A percentile compares a stretch with the other conserved stretches of the same genome.
Evolutionary conservation across 1,284 basidiomycete genomes (phyloP).

Genomic region (Ustilago loliicola): DNA sequence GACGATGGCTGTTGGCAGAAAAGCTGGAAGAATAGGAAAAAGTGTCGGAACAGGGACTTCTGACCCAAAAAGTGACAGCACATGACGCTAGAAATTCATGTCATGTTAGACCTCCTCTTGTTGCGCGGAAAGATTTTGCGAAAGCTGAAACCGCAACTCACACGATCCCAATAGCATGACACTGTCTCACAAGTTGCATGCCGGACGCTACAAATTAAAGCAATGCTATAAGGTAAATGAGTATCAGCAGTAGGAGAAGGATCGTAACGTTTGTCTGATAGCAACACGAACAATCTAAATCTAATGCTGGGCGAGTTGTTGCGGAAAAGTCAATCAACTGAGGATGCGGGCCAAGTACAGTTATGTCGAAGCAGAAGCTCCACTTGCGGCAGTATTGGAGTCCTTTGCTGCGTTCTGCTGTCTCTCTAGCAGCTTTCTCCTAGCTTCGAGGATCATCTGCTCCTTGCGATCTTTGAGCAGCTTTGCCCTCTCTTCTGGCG

Average conservation of each 20-base stretch:
- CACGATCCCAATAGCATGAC: not conserved
- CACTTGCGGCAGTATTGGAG: not conserved
- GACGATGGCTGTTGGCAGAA: too few relatives aligned
- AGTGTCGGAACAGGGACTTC: slow-evolving; percentile 4
- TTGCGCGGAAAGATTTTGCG: not conserved
- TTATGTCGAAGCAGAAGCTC: not conserved
- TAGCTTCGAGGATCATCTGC: slow-evolving; percentile 53
- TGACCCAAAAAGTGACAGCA: not conserved
- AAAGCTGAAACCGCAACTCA: not conserved
- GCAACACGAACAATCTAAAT: not conserved
- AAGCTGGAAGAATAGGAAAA: not conserved
- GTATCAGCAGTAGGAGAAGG: not conserved
- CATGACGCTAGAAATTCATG: not conserved
- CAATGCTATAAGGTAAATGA: not conserved
- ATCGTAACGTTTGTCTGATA: not conserved
- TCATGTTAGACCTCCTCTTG: not conserved
- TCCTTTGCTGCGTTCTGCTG: slow-evolving; percentile 22
- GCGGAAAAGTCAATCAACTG: not conserved
- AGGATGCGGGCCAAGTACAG: not conserved
- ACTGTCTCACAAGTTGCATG: not conserved
- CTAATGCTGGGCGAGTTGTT: not conserved
- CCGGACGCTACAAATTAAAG: not conserved
- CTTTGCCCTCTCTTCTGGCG: slow-evolving; percentile 45
- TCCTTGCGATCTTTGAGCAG: slow-evolving; percentile 54
- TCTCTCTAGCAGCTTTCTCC: slow-evolving; percentile 45